Percentiles rank a stretch among this genome's conserved stretches.
Evolutionary conservation across 2,329 filamentous ascomycete genomes (phyloP).

Genomic region (Epichloe typhina): DNA sequence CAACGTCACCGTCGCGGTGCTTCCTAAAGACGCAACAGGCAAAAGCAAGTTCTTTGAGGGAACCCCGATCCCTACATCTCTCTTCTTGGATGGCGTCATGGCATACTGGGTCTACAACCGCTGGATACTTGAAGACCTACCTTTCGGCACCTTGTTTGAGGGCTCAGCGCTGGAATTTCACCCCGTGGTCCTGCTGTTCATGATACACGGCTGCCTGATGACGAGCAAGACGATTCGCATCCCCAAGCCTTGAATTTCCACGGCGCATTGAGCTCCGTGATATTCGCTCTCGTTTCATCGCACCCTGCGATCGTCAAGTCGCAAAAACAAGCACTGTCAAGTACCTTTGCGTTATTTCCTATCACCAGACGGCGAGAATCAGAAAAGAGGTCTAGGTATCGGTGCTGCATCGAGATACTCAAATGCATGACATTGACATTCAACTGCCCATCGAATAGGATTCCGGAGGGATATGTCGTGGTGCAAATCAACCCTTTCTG

Average conservation of each 20-base stretch:
- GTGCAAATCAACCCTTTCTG: not conserved
- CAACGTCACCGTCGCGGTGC: slow-evolving; percentile 82
- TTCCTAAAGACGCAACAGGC: slow-evolving; percentile 83
- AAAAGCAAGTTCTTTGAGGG: slow-evolving; percentile 96
- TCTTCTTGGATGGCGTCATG: slow-evolving; percentile 73
- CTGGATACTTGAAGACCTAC: slow-evolving; percentile 69
- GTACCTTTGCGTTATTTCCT: not conserved
- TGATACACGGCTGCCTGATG: slow-evolving; percentile 88
- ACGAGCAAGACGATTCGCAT: slow-evolving; percentile 90
- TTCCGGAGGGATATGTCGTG: not conserved
- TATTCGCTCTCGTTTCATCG: not conserved
- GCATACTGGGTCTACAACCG: slow-evolving; percentile 75
- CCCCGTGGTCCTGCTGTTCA: slow-evolving; percentile 66
- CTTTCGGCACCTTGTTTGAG: slow-evolving; percentile 53
- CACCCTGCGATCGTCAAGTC: not conserved
- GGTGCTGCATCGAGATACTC: not conserved
- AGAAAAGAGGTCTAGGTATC: not conserved
- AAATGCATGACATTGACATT: not conserved
- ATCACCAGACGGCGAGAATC: not conserved
- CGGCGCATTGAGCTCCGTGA: not conserved
- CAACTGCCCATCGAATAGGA: no score
- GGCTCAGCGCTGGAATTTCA: slow-evolving; percentile 71
- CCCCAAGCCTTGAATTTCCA: slow-evolving; percentile 57
- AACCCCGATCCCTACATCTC: slow-evolving; percentile 84
- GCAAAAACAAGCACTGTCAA: not conserved